Conservation (phyloP, 1,139 yeast species). For the Wickerhamiella infanticola region DNA sequence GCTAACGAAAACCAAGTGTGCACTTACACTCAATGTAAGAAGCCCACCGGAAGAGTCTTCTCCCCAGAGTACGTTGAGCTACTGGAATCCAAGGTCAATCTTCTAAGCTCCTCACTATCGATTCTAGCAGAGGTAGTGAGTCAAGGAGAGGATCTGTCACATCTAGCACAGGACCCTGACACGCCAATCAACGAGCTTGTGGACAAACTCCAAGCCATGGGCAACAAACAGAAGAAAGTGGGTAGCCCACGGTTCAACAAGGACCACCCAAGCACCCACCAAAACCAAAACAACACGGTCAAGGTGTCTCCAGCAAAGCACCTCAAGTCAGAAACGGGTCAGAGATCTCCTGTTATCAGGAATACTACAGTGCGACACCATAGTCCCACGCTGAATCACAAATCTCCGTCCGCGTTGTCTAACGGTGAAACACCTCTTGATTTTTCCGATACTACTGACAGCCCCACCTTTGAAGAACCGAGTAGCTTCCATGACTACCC, state of each 20-base stretch:
- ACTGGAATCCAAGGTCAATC: neutral
- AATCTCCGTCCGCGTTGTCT: neutral
- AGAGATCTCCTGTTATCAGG: no score
- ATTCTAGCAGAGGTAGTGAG: neutral
- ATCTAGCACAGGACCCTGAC: neutral
- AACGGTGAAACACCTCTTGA: neutral
- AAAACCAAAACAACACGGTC: no score
- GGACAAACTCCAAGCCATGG: neutral
- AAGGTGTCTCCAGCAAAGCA: no score
- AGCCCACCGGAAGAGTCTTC: neutral
- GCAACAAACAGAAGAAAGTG: no score
- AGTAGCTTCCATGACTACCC: neutral
- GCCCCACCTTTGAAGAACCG: neutral
- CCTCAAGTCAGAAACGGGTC: no score
- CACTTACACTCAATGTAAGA: constrained; percentile 1
- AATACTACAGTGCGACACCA: no score
- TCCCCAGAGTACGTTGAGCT: constrained; percentile 1
- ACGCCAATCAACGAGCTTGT: neutral
- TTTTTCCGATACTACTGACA: neutral
- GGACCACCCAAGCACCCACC: no score
- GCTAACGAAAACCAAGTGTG: neutral
- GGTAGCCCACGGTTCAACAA: no score
- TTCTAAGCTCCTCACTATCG: neutral
- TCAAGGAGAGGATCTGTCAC: neutral
- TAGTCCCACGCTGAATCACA: neutral